These are phyloP conservation scores for Sicyos baderoa DNA, from an alignment of 306 rosid genomes.

Conservation along the genomic window DNA sequence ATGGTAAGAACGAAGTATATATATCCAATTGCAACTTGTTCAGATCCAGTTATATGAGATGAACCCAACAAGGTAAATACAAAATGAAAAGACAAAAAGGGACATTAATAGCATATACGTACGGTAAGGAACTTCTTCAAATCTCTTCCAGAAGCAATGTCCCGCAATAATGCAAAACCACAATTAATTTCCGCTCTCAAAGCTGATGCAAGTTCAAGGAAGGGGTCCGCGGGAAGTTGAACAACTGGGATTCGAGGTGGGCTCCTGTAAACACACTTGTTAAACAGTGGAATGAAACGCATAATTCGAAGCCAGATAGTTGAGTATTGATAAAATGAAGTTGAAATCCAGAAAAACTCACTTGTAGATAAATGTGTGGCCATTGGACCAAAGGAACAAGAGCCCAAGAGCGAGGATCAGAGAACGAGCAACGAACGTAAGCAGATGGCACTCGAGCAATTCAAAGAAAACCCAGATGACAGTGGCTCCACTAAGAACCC, in stretches of 20 bases:
- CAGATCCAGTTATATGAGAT: neutral
- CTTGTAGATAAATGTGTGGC: constrained; percentile 72
- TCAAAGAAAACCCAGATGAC: constrained; percentile 67
- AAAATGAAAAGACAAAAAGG: neutral
- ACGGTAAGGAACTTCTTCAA: constrained; percentile 78
- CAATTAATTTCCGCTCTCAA: constrained; percentile 56
- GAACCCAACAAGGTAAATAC: neutral
- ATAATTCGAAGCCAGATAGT: neutral
- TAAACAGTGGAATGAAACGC: neutral
- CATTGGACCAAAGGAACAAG: constrained; percentile 89
- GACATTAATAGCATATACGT: constrained; percentile 24
- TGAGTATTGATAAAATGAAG: neutral
- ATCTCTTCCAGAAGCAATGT: constrained; percentile 85
- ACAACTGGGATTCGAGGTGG: constrained; percentile 70
- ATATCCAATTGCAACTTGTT: neutral
- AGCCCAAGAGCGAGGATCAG: constrained; percentile 47
- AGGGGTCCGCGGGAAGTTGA: constrained; percentile 65
- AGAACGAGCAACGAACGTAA: constrained; percentile 61
- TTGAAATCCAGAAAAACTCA: constrained; percentile 28
- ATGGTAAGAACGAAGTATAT: no score
- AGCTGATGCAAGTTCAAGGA: constrained; percentile 57
- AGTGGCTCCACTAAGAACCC: constrained; percentile 65
- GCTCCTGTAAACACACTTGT: constrained; percentile 32
- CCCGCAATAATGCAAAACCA: constrained; percentile 47
- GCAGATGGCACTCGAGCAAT: constrained; percentile 72